Evolutionary conservation across 2,329 filamentous ascomycete genomes (phyloP).

Genomic region (Trichoderma endophyticum): DNA sequence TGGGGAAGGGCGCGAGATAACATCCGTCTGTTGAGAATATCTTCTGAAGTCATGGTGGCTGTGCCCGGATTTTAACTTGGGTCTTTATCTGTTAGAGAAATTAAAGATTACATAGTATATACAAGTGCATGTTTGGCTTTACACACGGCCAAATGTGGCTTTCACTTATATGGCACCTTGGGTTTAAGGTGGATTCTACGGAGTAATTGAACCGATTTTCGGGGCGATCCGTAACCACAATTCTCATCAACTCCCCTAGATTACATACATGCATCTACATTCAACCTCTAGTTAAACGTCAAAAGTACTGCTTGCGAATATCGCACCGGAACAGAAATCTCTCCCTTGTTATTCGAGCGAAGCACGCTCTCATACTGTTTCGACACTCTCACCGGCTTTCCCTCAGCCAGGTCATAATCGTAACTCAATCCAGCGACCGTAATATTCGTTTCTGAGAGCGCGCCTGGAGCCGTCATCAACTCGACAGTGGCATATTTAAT

Average conservation of each 20-base stretch:
- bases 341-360: neutral
- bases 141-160: neutral
- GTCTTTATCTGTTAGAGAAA: neutral
- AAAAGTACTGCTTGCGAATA: conserved; percentile 12
- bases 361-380: neutral
- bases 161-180: neutral
- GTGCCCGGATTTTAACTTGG: neutral
- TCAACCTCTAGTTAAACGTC: neutral
- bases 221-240: neutral
- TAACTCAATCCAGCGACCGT: conserved; percentile 15
- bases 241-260: neutral
- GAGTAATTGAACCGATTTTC: neutral
- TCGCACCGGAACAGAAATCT: neutral
- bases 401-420: conserved; percentile 6
- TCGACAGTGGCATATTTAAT: conserved; percentile 16
- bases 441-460: conserved; percentile 11
- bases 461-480: conserved; percentile 10
- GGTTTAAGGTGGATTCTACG: neutral
- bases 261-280: neutral
- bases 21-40: neutral
- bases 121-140: neutral
- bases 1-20: neutral
- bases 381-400: conserved; percentile 1
- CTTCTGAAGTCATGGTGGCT: neutral
- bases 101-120: neutral